Conservation (phyloP, 805 yeast genomes). For the Hanseniaspora clermontiae region DNA sequence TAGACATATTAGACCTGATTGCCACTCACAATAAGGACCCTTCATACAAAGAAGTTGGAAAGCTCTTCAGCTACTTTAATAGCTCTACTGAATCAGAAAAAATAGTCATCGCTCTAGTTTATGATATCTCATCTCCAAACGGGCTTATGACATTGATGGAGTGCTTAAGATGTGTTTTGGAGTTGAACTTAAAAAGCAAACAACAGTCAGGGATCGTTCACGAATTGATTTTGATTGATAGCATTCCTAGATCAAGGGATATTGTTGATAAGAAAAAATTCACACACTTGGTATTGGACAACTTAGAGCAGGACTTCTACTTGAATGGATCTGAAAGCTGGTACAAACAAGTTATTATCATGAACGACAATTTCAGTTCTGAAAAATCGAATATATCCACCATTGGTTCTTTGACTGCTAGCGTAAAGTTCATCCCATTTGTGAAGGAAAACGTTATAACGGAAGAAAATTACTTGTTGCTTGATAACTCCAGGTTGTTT, state of each 20-base stretch:
- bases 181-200: slow-evolving; percentile 15
- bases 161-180: slow-evolving; percentile 22
- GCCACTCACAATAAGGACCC: neutral
- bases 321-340: slow-evolving; percentile 18
- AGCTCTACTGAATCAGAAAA: slow-evolving; percentile 26
- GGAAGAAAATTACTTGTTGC: slow-evolving; percentile 20
- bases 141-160: slow-evolving; percentile 14
- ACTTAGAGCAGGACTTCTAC: slow-evolving; percentile 20
- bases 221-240: slow-evolving; percentile 16
- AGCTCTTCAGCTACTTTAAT: neutral
- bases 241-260: slow-evolving; percentile 24
- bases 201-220: neutral
- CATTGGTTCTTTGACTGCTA: slow-evolving; percentile 23
- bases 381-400: slow-evolving; percentile 9
- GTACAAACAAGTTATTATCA: slow-evolving; percentile 27
- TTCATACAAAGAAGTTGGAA: slow-evolving; percentile 20
- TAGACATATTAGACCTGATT: slow-evolving; percentile 51
- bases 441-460: slow-evolving; percentile 4
- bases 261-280: slow-evolving; percentile 15
- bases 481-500: slow-evolving; percentile 29
- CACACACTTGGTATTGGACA: slow-evolving; percentile 26
- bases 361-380: slow-evolving; percentile 16
- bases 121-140: slow-evolving; percentile 22
- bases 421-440: neutral
- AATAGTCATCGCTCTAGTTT: slow-evolving; percentile 13